Base-by-base conservation (phyloP, 352 stramenopile species). In the Globisporangium solare region DNA sequence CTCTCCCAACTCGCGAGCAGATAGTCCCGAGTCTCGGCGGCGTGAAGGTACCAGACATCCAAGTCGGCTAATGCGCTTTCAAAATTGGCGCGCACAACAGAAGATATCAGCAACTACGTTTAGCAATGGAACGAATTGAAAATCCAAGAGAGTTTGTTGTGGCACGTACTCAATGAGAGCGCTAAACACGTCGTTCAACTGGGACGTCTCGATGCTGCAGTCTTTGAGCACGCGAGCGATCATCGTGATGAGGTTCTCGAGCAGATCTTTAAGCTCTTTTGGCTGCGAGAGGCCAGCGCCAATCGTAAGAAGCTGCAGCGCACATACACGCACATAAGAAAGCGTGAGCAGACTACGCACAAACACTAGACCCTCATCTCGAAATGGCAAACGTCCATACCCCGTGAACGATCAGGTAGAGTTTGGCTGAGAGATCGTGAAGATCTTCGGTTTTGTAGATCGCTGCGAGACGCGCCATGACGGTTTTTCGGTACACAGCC, bases 31-130 rank as follows among this genome's bases (percentile, higher is more conserved):
- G 79, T 89, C 68, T 88, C 77, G 21, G 75, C 60, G 11, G 67
- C 78, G 42, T 85, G 79, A 2, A 89, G 64, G 54, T 92, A 92
- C 82, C 79, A 92, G 39, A 86, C 79, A 15, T 89, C 76, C 31
- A 92, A 65, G 47, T 77, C 60, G 5, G 67, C 59, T 15, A 89
- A 61, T n/a, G 76, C 27, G 27, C 27, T 35, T 11, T 35, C 27
- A 8, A 35, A 77, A 17, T 67, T 85, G 42, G 7, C 35, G 21
- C n/a, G 22, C 10, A 50, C 20, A 47, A 41, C 14, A 31, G 46
- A 21, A 22, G 42, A 22, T 46, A 32, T 11, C 54, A 42, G 18
- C 24, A 13, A 51, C 11, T 41, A 14, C 32, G 27, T 51, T n/a
- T n/a, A 22, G 17, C 3, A 18, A 20, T 5, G 7, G 6, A 35